Evolutionary conservation across 176 grass and related monocot species (phyloP), one percentile per base, ranked within the genome.

Genomic region (Dendrocalamus sinicus): DNA sequence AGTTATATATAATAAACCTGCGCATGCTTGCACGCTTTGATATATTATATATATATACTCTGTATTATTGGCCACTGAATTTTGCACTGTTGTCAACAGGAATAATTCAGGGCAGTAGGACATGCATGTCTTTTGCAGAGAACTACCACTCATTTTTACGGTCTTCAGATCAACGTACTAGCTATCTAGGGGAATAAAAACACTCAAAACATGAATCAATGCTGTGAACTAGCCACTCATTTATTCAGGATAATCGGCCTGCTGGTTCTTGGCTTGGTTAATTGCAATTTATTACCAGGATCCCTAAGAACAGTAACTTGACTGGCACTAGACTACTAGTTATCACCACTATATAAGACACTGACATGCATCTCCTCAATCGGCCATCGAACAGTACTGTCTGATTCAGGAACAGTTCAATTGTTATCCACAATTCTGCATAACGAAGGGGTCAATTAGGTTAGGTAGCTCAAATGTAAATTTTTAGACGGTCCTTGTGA

Each of bases 351-450:
- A 47, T 47, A 12, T 65, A 77, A 44, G 53, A 43, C 61, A 68
- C 83, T 75, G 73, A 72, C 46, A 12, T 12, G 46, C 76, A 77
- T 74, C 63, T 69, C 73, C 65, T 35, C 12, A 67, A 20, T 37
- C 62, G 63, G 50, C 37, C 10, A 78, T 69, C 19, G 15, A 59
- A 47, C 53, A 77, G 83, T 41, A 58, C 72, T 77, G 37, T 35
- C 12, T 26, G 83, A 15, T 67, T 44, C 83, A 85, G 72, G n/a
- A 85, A 60, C 68, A 77, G 83, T 54, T 77, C 73, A 35, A 17
- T 16, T 16, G 35, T 66, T 59, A 59, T n/a, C 55, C 4, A 26
- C 9, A 23, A 26, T 62, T 62, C 59, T 62, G 59, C 59, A 13
- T 62, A 26, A 62, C 59, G 4, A 62, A 26, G n/a, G 59, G 59